Evolutionary conservation across 108 stramenopile genomes (phyloP).

Genomic region (Cyclostephanos invisitatus): DNA sequence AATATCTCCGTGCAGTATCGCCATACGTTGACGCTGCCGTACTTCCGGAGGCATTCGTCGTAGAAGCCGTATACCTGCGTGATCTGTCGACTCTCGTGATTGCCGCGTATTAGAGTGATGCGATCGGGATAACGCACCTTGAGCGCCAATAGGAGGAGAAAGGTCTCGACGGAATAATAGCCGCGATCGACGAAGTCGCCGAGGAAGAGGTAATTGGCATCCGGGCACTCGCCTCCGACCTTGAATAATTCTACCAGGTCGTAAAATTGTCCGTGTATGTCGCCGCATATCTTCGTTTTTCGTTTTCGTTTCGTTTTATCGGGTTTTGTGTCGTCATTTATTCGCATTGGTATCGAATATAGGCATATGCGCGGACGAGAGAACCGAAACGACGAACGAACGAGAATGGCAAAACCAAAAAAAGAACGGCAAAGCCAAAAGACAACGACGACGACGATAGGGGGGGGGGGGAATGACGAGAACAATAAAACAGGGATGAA

Average conservation of each 20-base stretch:
- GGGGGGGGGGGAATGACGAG: too few species aligned
- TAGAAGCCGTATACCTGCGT: constrained; percentile 99
- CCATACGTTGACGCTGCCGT: constrained; percentile 98
- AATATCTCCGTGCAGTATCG: constrained; percentile 98
- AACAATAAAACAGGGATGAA: too few species aligned
- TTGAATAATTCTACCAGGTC: constrained; percentile 98
- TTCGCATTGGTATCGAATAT: too few species aligned
- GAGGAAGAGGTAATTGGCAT: constrained; percentile 97
- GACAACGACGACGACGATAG: too few species aligned
- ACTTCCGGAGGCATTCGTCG: constrained; percentile 98
- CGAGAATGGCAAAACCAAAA: too few species aligned
- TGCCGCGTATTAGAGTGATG: constrained; percentile 97
- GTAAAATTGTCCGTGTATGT: constrained; percentile 99
- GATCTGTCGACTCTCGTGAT: constrained; percentile 97
- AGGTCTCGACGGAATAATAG: constrained; percentile 98
- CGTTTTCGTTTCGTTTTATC: constrained; percentile 3
- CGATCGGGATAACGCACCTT: constrained; percentile 98
- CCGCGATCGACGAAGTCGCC: constrained; percentile 99
- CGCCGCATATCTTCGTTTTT: constrained; percentile 91
- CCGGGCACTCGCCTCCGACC: constrained; percentile 98
- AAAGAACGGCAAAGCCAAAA: too few species aligned
- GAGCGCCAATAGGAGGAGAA: constrained; percentile 92
- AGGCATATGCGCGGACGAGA: too few species aligned
- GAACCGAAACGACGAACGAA: too few species aligned
- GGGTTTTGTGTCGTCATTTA: too few species aligned